Evolutionary conservation across 306 rosid species (phyloP), one percentile per base, ranked within the genome.

Genomic region (Cucurbita pepo): DNA sequence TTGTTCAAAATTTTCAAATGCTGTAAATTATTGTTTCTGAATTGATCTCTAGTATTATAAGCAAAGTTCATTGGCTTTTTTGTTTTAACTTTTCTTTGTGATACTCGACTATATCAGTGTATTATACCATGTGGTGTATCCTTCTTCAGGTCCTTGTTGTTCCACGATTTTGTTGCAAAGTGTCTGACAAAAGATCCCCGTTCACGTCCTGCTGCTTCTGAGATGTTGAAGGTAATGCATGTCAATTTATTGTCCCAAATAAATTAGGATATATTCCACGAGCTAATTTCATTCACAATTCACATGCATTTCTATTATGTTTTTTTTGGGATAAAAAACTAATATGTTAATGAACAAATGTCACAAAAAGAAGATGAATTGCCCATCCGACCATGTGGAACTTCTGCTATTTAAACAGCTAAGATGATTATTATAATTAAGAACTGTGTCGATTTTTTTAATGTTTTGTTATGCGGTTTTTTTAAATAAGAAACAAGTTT

Each of bases 121-220:
- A 43, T 19, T 65, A 65, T 65, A 43, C 13, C 53, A n/a, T 40
- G 34, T 12, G 37, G 30, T 69, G 44, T 54, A 5, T 44, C 75
- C 79, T 82, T 73, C 75, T 76, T 79, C 82, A 91, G 99, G 97
- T 94, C 99, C 76, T 84, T 94, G 21, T 79, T 89, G 84, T 91
- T 94, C 84, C 99, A 94, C 75, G 99, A 94, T 83, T 94, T 94
- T 85, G 90, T 94, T 75, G 99, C 99, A 0, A 94, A 94, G 82
- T 87, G 96, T 85, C 88, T 94, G 66, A 94, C 97, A 40, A 94
- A 94, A 81, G 99, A 94, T 62, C 95, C 99, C 57, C 97, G 99
- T 21, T 78, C 82, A 77, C 99, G 99, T 34, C 99, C 99, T 59
- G 78, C 91, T 41, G 96, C 99, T 76, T 75, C 90, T 77, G 99